Conservation (phyloP, 1,284 basidiomycete species). For the Irpex sp. region DNA sequence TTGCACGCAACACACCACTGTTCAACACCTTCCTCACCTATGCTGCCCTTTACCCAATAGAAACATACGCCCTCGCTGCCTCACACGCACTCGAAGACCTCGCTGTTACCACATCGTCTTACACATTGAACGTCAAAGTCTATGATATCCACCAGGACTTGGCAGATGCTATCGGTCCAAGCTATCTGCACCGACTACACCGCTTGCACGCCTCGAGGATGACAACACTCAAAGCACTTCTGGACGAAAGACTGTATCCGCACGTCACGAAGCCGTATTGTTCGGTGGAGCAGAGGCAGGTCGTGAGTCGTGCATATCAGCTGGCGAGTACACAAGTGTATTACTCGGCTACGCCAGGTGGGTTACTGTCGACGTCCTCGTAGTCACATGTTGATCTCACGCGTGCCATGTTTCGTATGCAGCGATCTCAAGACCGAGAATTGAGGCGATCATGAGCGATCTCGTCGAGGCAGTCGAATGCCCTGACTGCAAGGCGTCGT, state of each 20-base stretch:
- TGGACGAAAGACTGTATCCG: conserved; percentile 29
- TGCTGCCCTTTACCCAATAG: conserved; percentile 26
- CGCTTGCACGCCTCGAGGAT: conserved; percentile 35
- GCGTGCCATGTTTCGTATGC: no score
- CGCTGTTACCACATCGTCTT: conserved; percentile 31
- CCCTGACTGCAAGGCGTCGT: not conserved
- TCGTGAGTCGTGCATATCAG: conserved; percentile 16
- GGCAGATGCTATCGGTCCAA: conserved; percentile 32
- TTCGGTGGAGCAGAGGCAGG: conserved; percentile 25
- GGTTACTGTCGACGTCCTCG: no score
- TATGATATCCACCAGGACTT: conserved; percentile 30
- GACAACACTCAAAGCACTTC: conserved; percentile 32
- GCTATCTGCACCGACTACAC: conserved; percentile 38
- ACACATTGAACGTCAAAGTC: conserved; percentile 32
- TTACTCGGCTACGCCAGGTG: not conserved
- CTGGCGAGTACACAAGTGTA: not conserved
- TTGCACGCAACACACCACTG: conserved; percentile 23
- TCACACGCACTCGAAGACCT: conserved; percentile 29
- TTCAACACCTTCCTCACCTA: conserved; percentile 27
- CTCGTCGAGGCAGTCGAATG: not conserved
- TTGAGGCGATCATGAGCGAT: not conserved
- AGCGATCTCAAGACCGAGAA: not conserved
- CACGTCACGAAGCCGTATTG: conserved; percentile 28
- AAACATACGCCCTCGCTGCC: conserved; percentile 35
- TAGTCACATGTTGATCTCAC: no score